Evolutionary conservation across 2,329 filamentous ascomycete species (phyloP).

Genomic region (Colletotrichum cordylinicola): DNA sequence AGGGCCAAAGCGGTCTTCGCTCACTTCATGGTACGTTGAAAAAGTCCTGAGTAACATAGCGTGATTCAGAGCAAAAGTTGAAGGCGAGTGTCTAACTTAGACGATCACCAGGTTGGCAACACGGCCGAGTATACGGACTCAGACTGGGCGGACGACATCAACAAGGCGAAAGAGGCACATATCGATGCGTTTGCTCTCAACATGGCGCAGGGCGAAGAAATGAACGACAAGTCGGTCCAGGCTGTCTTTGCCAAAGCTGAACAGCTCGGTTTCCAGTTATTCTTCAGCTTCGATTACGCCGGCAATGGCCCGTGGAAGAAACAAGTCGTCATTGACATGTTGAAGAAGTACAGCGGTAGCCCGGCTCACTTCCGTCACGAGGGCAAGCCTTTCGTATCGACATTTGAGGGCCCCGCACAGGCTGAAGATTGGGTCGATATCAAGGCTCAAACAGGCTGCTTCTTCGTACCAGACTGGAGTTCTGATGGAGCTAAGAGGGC

Average conservation of each 20-base stretch:
- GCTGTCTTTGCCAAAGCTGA: conserved; percentile 11
- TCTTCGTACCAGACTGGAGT: conserved; percentile 51
- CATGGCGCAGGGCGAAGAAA: not conserved
- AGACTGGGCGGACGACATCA: no score
- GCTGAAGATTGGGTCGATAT: conserved; percentile 48
- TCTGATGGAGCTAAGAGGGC: conserved; percentile 29
- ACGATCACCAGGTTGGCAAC: no score
- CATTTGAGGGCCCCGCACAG: conserved; percentile 47
- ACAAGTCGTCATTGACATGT: not conserved
- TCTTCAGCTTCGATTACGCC: no score
- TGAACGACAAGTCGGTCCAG: not conserved
- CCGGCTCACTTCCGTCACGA: conserved; percentile 26
- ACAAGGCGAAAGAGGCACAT: no score
- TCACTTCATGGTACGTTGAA: no score
- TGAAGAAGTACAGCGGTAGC: not conserved
- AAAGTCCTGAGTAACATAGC: no score
- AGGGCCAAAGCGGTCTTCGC: no score
- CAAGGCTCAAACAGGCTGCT: conserved; percentile 40
- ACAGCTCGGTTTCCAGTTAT: conserved; percentile 28
- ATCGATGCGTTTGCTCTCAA: no score
- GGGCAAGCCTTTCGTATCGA: conserved; percentile 40
- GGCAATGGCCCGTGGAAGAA: conserved; percentile 21
- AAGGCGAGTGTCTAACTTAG: no score
- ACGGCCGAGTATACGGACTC: no score
- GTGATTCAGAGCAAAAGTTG: no score